Conservation (phyloP, 805 yeast species). For the Metschnikowia peoriensis region DNA sequence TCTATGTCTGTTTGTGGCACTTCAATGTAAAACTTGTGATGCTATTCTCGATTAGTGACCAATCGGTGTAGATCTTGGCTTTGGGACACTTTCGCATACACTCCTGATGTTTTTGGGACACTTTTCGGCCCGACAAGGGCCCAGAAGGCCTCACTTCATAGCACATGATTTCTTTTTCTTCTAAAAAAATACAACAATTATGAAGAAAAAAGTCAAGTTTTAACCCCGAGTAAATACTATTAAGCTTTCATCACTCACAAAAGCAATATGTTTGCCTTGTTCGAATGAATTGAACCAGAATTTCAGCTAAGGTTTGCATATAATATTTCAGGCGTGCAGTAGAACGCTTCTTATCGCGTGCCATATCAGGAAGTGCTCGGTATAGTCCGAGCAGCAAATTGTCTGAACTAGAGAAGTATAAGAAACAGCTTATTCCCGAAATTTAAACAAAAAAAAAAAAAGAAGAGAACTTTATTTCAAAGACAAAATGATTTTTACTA, state of each 20-base stretch:
- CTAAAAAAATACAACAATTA: too few relatives aligned
- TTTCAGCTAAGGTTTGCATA: too few relatives aligned
- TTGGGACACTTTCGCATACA: constrained; percentile 12
- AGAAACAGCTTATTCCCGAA: too few relatives aligned
- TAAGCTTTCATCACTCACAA: neutral
- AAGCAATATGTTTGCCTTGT: neutral
- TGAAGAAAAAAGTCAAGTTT: too few relatives aligned
- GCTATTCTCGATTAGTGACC: too few relatives aligned
- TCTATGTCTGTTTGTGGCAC: too few relatives aligned
- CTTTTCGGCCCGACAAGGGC: neutral
- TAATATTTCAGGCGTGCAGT: too few relatives aligned
- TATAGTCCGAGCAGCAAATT: neutral
- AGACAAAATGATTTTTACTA: constrained; percentile 10
- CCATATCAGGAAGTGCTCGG: neutral
- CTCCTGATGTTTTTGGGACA: constrained; percentile 7
- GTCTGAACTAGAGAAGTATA: neutral
- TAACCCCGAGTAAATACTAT: too few relatives aligned
- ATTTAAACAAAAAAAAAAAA: too few relatives aligned
- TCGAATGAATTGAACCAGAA: too few relatives aligned
- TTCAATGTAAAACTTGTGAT: too few relatives aligned
- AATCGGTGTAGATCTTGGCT: neutral
- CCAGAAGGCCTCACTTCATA: neutral
- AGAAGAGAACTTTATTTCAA: too few relatives aligned
- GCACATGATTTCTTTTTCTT: neutral
- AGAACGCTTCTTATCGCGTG: neutral